These are phyloP conservation scores for Hypoxylon sp. DNA, from an alignment of 2,329 filamentous ascomycete species.

Conservation along the genomic window DNA sequence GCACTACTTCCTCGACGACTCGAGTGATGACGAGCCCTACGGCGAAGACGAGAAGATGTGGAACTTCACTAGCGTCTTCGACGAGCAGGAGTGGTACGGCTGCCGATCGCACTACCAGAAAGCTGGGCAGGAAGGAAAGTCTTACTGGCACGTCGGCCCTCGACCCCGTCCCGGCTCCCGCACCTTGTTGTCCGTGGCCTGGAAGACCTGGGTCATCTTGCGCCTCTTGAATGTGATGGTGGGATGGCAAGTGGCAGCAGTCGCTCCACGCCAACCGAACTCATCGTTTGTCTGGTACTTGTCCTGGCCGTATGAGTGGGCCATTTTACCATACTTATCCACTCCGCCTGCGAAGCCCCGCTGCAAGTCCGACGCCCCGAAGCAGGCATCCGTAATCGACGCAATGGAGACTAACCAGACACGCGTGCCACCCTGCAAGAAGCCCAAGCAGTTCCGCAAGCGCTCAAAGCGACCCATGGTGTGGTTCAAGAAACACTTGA, in stretches of 20 bases:
- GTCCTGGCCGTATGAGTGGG: neutral
- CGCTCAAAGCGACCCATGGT: neutral
- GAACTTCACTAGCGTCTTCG: neutral
- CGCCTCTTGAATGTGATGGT: neutral
- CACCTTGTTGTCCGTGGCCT: neutral
- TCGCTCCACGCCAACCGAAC: neutral
- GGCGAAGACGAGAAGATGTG: neutral
- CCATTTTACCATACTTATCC: too few species aligned
- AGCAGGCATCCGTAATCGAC: neutral
- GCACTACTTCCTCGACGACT: neutral
- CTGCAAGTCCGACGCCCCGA: neutral
- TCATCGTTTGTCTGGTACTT: neutral
- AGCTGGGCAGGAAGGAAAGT: neutral
- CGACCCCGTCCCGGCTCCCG: neutral
- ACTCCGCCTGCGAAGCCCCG: neutral
- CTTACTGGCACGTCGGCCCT: neutral
- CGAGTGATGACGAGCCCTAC: slow-evolving; percentile 1
- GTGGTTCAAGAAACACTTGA: neutral
- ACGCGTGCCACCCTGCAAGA: neutral
- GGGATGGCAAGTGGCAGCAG: neutral
- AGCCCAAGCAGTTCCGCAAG: neutral
- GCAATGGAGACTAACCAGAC: neutral
- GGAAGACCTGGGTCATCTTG: neutral
- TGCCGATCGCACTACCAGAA: neutral
- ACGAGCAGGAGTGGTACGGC: neutral